These are phyloP conservation scores for Agapanthus africanus DNA, from an alignment of 106 monocot species.

Conservation along the genomic window DNA sequence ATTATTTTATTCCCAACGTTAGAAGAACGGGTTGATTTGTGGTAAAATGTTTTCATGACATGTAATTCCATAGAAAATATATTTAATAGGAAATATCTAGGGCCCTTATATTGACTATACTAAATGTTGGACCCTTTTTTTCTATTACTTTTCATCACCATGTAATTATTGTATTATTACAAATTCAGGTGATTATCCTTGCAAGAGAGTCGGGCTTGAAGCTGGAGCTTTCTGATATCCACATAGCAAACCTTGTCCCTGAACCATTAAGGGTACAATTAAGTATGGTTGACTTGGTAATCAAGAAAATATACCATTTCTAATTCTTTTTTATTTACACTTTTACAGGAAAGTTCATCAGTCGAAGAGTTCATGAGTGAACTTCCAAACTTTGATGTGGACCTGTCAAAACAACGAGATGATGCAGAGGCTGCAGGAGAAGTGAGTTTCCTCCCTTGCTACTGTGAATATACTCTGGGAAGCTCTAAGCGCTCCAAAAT, in stretches of 20 bases:
- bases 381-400: conserved; percentile 66
- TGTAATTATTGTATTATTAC: neutral
- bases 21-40: neutral
- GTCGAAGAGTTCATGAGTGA: conserved; percentile 73
- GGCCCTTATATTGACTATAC: too few relatives aligned
- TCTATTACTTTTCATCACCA: neutral
- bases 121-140: too few relatives aligned
- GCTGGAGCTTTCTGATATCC: conserved; percentile 92
- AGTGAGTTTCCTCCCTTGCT: conserved; percentile 39
- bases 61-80: neutral
- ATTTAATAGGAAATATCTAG: too few relatives aligned
- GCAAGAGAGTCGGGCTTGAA: conserved; percentile 91
- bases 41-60: neutral
- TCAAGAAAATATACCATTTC: neutral
- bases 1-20: neutral
- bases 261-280: conserved; percentile 59
- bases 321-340: neutral
- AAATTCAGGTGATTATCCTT: conserved; percentile 86
- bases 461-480: too few relatives aligned
- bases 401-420: conserved; percentile 44
- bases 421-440: conserved; percentile 69
- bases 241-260: conserved; percentile 74
- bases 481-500: too few relatives aligned
- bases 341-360: conserved; percentile 49
- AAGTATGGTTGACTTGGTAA: neutral